Evolutionary conservation across 2,329 filamentous ascomycete genomes (phyloP).

Genomic region (Pseudocercospora crystallina): DNA sequence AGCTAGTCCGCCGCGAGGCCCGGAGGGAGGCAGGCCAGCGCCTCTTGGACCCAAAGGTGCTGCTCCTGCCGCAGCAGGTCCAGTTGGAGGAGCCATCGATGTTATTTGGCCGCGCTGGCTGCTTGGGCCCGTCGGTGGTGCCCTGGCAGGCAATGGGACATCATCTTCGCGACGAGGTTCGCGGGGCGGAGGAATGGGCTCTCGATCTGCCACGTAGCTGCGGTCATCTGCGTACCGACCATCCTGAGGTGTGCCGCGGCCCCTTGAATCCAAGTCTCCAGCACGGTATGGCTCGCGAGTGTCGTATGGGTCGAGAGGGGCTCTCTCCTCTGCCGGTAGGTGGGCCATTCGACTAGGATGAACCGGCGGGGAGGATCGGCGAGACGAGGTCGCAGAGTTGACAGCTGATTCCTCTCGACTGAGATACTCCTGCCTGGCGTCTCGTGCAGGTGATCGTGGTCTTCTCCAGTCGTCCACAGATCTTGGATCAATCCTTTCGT

Average conservation of each 20-base stretch:
- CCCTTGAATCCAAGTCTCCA: constrained; percentile 25
- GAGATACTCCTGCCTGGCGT: constrained; percentile 29
- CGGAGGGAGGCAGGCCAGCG: constrained; percentile 29
- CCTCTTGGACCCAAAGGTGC: constrained; percentile 36
- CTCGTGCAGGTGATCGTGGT: constrained; percentile 51
- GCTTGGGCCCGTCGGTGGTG: constrained; percentile 32
- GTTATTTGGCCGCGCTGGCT: constrained; percentile 19
- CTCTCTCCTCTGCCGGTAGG: constrained; percentile 33
- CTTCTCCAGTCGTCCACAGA: constrained; percentile 53
- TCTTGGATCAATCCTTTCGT: constrained; percentile 49
- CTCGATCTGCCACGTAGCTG: constrained; percentile 22
- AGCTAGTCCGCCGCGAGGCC: constrained; percentile 35
- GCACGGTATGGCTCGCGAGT: constrained; percentile 31
- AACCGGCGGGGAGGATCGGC: constrained; percentile 59
- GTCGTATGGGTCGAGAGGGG: constrained; percentile 29
- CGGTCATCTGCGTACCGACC: constrained; percentile 27
- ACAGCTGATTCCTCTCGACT: constrained; percentile 53
- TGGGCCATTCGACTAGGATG: constrained; percentile 54
- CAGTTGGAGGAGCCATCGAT: constrained; percentile 33
- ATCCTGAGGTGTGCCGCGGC: constrained; percentile 37
- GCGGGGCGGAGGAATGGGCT: constrained; percentile 26
- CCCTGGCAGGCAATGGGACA: constrained; percentile 21
- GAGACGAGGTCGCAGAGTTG: constrained; percentile 58
- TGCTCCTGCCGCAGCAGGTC: constrained; percentile 29
- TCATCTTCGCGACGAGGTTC: constrained; percentile 31